Percentiles rank a stretch among this genome's conserved stretches.
phyloP scores from a whole-genome alignment of 306 rosid species.

The Spatholobus suberectus region DNA sequence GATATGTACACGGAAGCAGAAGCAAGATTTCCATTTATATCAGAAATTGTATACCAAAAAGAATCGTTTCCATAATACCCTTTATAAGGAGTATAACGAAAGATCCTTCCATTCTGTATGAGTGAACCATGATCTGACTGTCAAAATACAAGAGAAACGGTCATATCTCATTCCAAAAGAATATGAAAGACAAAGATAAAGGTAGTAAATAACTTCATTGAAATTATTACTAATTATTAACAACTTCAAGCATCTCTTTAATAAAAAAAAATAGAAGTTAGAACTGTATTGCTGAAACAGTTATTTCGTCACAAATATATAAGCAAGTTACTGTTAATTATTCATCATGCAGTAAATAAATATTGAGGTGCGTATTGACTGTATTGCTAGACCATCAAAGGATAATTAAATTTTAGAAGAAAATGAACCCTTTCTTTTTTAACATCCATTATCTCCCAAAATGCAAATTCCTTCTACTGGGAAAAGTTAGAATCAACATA shows the following conservation, averaged over 20 bases:
- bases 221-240: not conserved
- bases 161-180: constrained; percentile 22
- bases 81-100: constrained; percentile 74
- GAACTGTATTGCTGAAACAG: not conserved
- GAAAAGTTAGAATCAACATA: constrained; percentile 23
- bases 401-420: not conserved
- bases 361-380: not conserved
- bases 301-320: not conserved
- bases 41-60: constrained; percentile 77
- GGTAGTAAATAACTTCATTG: not conserved
- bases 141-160: constrained; percentile 28
- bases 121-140: constrained; percentile 86
- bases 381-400: not conserved
- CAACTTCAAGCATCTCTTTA: not conserved
- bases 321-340: constrained; percentile 2
- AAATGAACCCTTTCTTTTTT: not conserved
- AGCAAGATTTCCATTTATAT: constrained; percentile 81
- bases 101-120: constrained; percentile 62
- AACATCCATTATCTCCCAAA: not conserved
- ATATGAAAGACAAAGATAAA: constrained; percentile 25
- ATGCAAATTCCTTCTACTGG: constrained; percentile 18
- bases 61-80: constrained; percentile 78
- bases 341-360: not conserved
- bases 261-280: too few relatives aligned
- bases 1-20: constrained; percentile 64